A percentile compares a stretch with the other conserved stretches of the same genome.
Conservation (phyloP, 768 basidiomycete species). For the Leucocoprinus sp. region DNA sequence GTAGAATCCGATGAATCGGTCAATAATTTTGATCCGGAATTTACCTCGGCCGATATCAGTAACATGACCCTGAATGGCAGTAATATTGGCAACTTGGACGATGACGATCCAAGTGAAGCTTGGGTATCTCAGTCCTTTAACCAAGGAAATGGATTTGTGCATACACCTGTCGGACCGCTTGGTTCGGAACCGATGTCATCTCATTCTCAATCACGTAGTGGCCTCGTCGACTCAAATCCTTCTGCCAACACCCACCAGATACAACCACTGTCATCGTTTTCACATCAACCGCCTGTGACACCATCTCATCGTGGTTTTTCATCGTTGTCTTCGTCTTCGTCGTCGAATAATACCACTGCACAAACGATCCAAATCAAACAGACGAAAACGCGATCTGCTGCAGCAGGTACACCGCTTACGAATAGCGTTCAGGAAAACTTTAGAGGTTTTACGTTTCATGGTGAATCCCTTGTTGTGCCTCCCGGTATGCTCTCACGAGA, state of each 20-base stretch:
- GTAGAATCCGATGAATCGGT: slow-evolving; percentile 98
- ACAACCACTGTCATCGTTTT: too few species aligned
- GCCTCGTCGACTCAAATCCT: too few species aligned
- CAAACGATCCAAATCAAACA: slow-evolving; percentile 46
- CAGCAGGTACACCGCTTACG: slow-evolving; percentile 65
- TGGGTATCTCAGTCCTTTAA: slow-evolving; percentile 33
- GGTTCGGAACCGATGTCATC: slow-evolving; percentile 40
- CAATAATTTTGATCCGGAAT: slow-evolving; percentile 98
- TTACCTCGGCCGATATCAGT: slow-evolving; percentile 85
- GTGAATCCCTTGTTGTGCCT: slow-evolving; percentile 51
- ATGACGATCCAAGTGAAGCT: slow-evolving; percentile 64
- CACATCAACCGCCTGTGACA: too few species aligned
- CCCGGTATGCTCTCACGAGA: slow-evolving; percentile 8
- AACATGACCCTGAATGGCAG: slow-evolving; percentile 38
- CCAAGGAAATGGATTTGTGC: slow-evolving; percentile 17
- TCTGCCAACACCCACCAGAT: too few species aligned
- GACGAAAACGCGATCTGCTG: slow-evolving; percentile 32
- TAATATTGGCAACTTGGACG: slow-evolving; percentile 24
- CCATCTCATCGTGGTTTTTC: too few species aligned
- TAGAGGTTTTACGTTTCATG: slow-evolving; percentile 85
- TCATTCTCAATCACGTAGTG: too few species aligned
- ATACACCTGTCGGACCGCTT: slow-evolving; percentile 72
- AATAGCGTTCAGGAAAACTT: slow-evolving; percentile 96
- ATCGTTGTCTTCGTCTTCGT: neutral
- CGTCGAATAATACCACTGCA: slow-evolving; percentile 4